A percentile compares a stretch with the other conserved stretches of the same genome.
phyloP scores from a whole-genome alignment of 805 yeast genomes.

The Lachancea meyersii region DNA sequence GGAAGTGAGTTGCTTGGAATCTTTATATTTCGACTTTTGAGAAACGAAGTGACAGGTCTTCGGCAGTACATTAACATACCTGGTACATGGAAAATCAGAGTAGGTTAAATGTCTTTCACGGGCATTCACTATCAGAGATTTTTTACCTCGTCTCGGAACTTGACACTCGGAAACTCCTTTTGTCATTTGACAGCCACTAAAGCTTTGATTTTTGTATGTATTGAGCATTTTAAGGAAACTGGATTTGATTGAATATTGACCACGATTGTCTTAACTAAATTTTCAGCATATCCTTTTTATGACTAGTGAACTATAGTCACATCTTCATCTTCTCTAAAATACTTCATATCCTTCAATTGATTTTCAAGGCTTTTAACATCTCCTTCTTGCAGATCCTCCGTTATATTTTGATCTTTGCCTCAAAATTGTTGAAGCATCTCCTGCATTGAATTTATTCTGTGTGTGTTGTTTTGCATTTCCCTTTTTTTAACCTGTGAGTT shows the following conservation, averaged over 20 bases:
- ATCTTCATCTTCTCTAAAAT: neutral
- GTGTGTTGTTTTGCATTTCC: too few species aligned
- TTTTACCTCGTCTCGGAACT: conserved; percentile 9
- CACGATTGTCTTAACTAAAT: too few species aligned
- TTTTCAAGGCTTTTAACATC: too few species aligned
- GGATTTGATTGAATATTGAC: too few species aligned
- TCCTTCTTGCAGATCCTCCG: too few species aligned
- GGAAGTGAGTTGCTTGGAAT: neutral
- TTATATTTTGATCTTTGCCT: too few species aligned
- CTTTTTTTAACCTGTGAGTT: too few species aligned
- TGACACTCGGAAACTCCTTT: conserved; percentile 8
- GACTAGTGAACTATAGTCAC: neutral
- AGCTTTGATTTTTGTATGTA: too few species aligned
- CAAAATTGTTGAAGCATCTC: too few species aligned
- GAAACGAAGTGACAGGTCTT: neutral
- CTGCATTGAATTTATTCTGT: too few species aligned
- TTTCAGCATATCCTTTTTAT: neutral
- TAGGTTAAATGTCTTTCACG: neutral
- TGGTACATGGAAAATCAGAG: neutral
- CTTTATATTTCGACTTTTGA: neutral
- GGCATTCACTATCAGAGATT: neutral
- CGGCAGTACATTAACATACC: neutral
- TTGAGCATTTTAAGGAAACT: too few species aligned
- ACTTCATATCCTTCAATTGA: neutral
- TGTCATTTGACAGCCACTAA: conserved; percentile 9